Percentiles rank a stretch among this genome's conserved stretches.
These are phyloP conservation scores for Claviceps fusiformis DNA, from an alignment of 2,329 filamentous ascomycete species.

Conservation along the genomic window DNA sequence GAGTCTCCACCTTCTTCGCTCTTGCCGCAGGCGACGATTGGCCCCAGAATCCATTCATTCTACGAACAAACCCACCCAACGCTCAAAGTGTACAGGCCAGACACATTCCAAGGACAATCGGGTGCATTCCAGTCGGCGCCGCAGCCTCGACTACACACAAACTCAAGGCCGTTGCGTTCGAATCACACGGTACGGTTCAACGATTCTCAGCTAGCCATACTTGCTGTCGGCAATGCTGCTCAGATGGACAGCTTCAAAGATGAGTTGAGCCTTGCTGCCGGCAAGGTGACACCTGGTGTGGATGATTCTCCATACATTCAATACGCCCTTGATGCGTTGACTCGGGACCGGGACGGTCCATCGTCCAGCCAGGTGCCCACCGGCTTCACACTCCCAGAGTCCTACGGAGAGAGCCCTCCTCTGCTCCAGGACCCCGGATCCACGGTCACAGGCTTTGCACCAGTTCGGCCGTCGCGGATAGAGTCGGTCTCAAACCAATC, in stretches of 20 bases:
- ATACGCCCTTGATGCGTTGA: slow-evolving; percentile 80
- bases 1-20: slow-evolving; percentile 11
- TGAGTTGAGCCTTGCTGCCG: slow-evolving; percentile 34
- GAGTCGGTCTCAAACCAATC: neutral
- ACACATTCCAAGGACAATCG: slow-evolving; percentile 19
- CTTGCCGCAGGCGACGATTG: slow-evolving; percentile 22
- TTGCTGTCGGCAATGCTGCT: slow-evolving; percentile 19
- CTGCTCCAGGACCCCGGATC: slow-evolving; percentile 1
- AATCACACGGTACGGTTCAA: slow-evolving; percentile 21
- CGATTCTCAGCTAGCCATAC: slow-evolving; percentile 26
- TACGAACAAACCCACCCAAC: slow-evolving; percentile 27
- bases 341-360: slow-evolving; percentile 52
- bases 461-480: neutral
- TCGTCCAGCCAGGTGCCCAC: slow-evolving; percentile 33
- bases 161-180: neutral
- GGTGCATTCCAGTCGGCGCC: slow-evolving; percentile 12
- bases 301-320: slow-evolving; percentile 82
- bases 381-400: slow-evolving; percentile 25
- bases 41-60: slow-evolving; percentile 12
- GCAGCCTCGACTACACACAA: neutral
- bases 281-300: slow-evolving; percentile 56
- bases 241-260: slow-evolving; percentile 33
- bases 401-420: slow-evolving; percentile 18
- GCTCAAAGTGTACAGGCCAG: slow-evolving; percentile 30
- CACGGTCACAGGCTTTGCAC: neutral